Evolutionary conservation across 306 rosid genomes (phyloP).

Genomic region (Astragalus membranaceus): DNA sequence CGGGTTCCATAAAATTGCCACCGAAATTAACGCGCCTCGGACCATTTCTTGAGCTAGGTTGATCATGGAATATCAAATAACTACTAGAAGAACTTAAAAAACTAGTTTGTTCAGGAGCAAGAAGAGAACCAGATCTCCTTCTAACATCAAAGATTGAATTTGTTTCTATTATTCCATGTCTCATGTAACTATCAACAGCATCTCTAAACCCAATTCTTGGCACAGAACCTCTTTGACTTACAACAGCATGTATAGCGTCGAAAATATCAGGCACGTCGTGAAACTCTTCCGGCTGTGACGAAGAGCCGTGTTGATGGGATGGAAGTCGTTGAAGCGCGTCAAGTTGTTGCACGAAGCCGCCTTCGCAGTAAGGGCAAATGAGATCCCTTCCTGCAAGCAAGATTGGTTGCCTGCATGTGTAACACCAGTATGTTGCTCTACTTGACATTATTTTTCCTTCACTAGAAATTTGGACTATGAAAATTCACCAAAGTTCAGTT

Average conservation of each 20-base stretch:
- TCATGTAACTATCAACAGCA: constrained; percentile 24
- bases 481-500: not conserved
- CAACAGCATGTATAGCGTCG: constrained; percentile 30
- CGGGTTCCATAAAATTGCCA: constrained; percentile 31
- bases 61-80: constrained; percentile 36
- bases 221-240: constrained; percentile 38
- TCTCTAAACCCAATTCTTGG: constrained; percentile 36
- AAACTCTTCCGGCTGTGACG: constrained; percentile 17
- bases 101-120: constrained; percentile 29
- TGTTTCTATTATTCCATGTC: constrained; percentile 45
- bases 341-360: constrained; percentile 50
- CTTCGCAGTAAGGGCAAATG: constrained; percentile 52
- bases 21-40: constrained; percentile 21
- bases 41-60: constrained; percentile 31
- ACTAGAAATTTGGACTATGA: not conserved
- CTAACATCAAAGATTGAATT: no score
- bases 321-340: constrained; percentile 6
- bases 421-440: constrained; percentile 59
- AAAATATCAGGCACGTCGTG: constrained; percentile 29
- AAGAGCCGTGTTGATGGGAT: not conserved
- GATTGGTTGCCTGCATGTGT: constrained; percentile 35
- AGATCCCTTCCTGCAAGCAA: constrained; percentile 22
- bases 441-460: constrained; percentile 37
- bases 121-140: not conserved
- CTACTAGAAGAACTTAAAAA: constrained; percentile 27